Evolutionary conservation across 768 basidiomycete genomes (phyloP), one percentile per base, ranked within the genome.

Genomic region (Mycena latifolia): DNA sequence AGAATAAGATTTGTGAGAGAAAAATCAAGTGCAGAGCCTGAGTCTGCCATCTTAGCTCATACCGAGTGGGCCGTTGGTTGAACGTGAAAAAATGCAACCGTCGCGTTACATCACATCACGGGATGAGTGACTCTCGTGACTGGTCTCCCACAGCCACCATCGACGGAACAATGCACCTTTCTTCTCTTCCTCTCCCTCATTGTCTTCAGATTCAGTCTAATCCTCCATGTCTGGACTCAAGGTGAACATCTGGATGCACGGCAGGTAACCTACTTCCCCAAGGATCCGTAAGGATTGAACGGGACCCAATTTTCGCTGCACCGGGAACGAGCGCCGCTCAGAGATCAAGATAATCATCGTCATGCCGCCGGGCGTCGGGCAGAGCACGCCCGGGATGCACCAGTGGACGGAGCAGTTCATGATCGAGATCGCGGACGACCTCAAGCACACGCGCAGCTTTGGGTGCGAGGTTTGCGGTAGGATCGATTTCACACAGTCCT

Each of bases 401-500:
- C 43, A 50, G 48, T 64, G 63, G 55, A 64, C 55, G 9, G 55
- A 52, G 31, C 37, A 52, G 27, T 57, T 57, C 24, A 63, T 57
- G 62, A 31, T 63, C 11, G 47, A 63, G 11, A 56, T 57, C 28
- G 39, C 55, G 0, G 55, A 57, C 20, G 62, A 63, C 31, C 35
- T 63, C 14, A 63, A 63, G 48, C 55, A 63, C 55, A 63, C 55
- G 15, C 55, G 51, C 10, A 43, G 50, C 48, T 57, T 48, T 55
- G 28, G 60, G 18, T 61, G 60, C 43, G 60, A 61, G 33, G 22
- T 29, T 15, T 54, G 60, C 22, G 60, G 60, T 61, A 47, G 17
- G 31, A 1, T n/a, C 17, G 3, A 28, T 12, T 18, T 15, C 25
- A 3, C 25, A 37, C 12, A 0, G 33, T 12, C 7, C 0, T 15